These are phyloP conservation scores for Paraleonurus japonicus DNA, from an alignment of 257 asterid genomes.

Conservation along the genomic window DNA sequence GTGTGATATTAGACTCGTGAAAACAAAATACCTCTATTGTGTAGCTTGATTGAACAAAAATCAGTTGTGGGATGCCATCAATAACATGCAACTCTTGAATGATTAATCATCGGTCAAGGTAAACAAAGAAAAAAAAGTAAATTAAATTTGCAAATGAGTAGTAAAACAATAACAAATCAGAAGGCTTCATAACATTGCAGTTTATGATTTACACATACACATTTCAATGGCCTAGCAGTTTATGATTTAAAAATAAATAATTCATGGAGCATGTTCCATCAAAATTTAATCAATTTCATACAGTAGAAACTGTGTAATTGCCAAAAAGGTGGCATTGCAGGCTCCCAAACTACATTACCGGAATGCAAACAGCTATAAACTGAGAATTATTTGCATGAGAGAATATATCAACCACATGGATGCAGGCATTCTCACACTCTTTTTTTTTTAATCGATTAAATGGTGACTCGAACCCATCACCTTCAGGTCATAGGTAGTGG, in stretches of 20 bases:
- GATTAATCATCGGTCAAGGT: slow-evolving; percentile 30
- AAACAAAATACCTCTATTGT: slow-evolving; percentile 70
- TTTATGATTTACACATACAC: not conserved
- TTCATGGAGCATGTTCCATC: not conserved
- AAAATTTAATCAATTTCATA: not conserved
- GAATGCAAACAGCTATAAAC: slow-evolving; percentile 5
- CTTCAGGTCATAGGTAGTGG: too few species aligned
- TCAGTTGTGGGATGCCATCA: slow-evolving; percentile 93
- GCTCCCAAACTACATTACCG: slow-evolving; percentile 3
- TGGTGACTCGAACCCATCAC: too few species aligned
- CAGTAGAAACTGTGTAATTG: not conserved
- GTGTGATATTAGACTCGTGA: not conserved
- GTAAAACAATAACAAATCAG: not conserved
- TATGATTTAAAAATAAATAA: not conserved
- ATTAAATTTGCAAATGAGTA: slow-evolving; percentile 6
- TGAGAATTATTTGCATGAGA: not conserved
- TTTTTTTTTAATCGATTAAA: too few species aligned
- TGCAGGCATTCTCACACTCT: not conserved
- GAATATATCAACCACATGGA: slow-evolving; percentile 12
- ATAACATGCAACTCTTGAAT: slow-evolving; percentile 82
- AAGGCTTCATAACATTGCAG: not conserved
- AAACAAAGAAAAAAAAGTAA: slow-evolving; percentile 11
- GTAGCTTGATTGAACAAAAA: slow-evolving; percentile 87
- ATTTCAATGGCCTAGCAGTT: not conserved
- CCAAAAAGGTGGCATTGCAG: not conserved